Evolutionary conservation across 2,329 filamentous ascomycete species (phyloP), one percentile per base, ranked within the genome.

Genomic region (Colletotrichum godetiae): DNA sequence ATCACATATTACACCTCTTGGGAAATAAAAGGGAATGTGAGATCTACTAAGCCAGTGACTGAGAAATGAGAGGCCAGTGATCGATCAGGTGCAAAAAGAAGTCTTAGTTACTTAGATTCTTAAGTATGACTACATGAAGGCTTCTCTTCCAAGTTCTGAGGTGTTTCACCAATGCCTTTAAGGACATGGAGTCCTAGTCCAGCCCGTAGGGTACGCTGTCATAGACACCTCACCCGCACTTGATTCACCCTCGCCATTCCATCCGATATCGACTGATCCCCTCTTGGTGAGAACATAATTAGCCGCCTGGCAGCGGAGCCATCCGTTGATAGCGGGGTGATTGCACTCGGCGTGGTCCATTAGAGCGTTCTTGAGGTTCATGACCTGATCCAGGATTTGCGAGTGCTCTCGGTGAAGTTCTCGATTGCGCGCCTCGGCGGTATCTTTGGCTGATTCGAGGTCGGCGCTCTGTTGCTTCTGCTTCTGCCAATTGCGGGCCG

Each of bases 401-500:
- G 59, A 13, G 15, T 68, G 53, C 31, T 74, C 49, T 2, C 29
- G 27, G 10, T 59, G 53, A 4, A 74, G 65, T n/a, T 57, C 46
- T 7, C 35, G 29, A 49, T 74, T 63, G 1, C 62, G 64, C 8
- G 42, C 58, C 15, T 74, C 73, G 19, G 46, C 68, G 4, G 49
- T 13, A 6, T n/a, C 6, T 37, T 62, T 68, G 15, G 57, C 55
- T 4, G 49, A 52, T 33, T 74, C 35, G 13, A 74, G 60, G 15
- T 73, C 69, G 7, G 55, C 60, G 3, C 31, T 59, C 7, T 64
- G 64, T 4, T 68, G 56, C 31, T 74, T 74, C 29, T 73, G 68
- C 57, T 68, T 72, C 49, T 59, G 69, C 68, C 69, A 74, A n/a
- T 68, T 74, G 8, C 69, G 68, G 15, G 73, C 73, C 13, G 73